Base-by-base conservation (phyloP, 2,329 filamentous ascomycete species). In the Tetracladium maxilliforme region DNA sequence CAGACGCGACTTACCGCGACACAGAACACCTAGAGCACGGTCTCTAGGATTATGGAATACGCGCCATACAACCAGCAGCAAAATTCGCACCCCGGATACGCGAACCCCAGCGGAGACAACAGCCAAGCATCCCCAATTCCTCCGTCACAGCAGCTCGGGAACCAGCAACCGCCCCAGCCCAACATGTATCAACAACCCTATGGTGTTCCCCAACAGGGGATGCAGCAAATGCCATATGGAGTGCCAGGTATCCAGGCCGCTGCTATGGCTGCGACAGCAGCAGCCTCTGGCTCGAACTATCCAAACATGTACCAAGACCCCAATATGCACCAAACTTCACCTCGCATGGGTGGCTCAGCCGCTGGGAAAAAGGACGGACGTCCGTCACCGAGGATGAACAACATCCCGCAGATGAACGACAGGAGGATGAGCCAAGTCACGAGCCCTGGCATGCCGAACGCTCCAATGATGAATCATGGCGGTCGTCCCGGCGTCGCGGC, bases 201-300 rank as follows among this genome's bases (percentile, higher is more conserved):
- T 46, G 75, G 70, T 30, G 78, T 86, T 29, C 62, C 77, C 33
- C 69, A 75, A 35, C 64, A 72, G 40, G 64, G 64, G 42, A 83
- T 92, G 70, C 75, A 80, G 27, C n/a, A n/a, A n/a, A 57, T 61
- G 31, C 56, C 55, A 13, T 92, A 92, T 56, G 75, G 67, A 30
- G 82, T 87, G 52, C 76, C 77, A 17, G 70, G 77, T 12, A 82
- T 84, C 23, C 82, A 92, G 50, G 84, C 84, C 10, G 86, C 87
- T 24, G 86, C 86, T 30, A 90, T 93, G 81, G 86, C 79, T 22
- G 70, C 79, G 13, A 93, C 86, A 2, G 87, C 87, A 11, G 86
- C 87, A 2, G 87, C 87, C 8, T 86, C 84, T 6, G 86, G 87
- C 20, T 77, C 82, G 32, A 45, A 43, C 11, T 56, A 60, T 33